Conservation (phyloP, 495 filamentous ascomycete species). For the Cercophora samala region DNA sequence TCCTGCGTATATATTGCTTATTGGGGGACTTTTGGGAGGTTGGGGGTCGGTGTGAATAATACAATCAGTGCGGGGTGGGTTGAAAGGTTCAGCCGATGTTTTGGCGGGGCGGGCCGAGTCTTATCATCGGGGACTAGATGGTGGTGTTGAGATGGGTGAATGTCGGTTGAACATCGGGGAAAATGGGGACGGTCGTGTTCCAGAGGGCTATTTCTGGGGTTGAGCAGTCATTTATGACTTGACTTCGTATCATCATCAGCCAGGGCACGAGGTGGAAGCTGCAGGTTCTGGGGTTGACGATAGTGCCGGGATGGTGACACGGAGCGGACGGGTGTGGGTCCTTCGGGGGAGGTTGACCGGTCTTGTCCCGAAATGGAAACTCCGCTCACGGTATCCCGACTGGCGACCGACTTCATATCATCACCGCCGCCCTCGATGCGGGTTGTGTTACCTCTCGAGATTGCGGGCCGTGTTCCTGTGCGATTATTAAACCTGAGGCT, state of each 20-base stretch:
- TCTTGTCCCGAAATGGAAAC: background rate
- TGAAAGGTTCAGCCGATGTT: background rate
- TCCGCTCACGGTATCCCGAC: background rate
- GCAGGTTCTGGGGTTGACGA: background rate
- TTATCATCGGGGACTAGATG: background rate
- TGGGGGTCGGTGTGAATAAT: background rate
- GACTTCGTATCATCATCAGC: background rate
- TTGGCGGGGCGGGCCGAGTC: constrained; percentile 6
- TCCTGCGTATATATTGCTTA: background rate
- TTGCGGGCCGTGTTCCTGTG: background rate
- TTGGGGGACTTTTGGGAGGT: background rate
- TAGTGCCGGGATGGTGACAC: background rate
- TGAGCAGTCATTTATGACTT: background rate
- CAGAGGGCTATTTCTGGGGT: background rate
- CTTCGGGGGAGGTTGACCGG: background rate
- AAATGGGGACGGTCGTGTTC: background rate
- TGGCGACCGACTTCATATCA: background rate
- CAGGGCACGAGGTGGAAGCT: background rate
- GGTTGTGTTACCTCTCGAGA: background rate
- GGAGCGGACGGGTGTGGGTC: background rate
- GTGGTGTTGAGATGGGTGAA: background rate
- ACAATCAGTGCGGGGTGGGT: background rate
- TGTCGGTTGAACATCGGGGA: background rate
- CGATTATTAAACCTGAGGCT: background rate
- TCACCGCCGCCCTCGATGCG: background rate